A percentile compares a stretch with the other conserved stretches of the same genome.
These are phyloP conservation scores for Amanita fuliginea DNA, from an alignment of 768 basidiomycete genomes.

Conservation along the genomic window DNA sequence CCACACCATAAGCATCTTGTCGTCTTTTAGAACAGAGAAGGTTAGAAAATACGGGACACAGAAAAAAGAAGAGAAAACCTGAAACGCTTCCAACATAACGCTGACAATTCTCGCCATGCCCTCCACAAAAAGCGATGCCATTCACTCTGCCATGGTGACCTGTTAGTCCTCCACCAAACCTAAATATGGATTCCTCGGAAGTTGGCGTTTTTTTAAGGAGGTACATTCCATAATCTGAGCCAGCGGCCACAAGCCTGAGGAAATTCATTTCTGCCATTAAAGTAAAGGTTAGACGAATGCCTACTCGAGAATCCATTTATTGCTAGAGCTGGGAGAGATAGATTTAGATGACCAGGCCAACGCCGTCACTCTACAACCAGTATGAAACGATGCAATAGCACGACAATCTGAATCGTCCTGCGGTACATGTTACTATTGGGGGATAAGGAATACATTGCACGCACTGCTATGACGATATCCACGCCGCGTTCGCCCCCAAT, in stretches of 20 bases:
- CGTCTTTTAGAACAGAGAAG: conserved; percentile 33
- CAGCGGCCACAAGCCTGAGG: conserved; percentile 54
- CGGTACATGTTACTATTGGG: conserved; percentile 6
- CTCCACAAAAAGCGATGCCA: conserved; percentile 74
- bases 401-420: conserved; percentile 34
- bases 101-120: conserved; percentile 51
- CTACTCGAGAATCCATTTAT: conserved; percentile 67
- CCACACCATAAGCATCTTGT: conserved; percentile 82
- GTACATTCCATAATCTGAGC: conserved; percentile 60
- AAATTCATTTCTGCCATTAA: conserved; percentile 1
- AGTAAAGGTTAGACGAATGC: conserved; percentile 13
- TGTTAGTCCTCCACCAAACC: conserved; percentile 71
- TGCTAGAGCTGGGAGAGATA: conserved; percentile 51
- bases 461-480: conserved; percentile 52
- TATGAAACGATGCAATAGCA: conserved; percentile 58
- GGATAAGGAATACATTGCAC: conserved; percentile 14
- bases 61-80: conserved; percentile 25
- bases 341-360: conserved; percentile 70
- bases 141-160: conserved; percentile 75
- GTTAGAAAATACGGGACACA: conserved; percentile 2
- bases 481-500: conserved; percentile 62
- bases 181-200: conserved; percentile 41
- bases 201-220: conserved; percentile 47
- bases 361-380: conserved; percentile 61
- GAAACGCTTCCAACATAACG: conserved; percentile 78